phyloP scores from a whole-genome alignment of 148 eudicot species.

The Fagopyrum esculentum region DNA sequence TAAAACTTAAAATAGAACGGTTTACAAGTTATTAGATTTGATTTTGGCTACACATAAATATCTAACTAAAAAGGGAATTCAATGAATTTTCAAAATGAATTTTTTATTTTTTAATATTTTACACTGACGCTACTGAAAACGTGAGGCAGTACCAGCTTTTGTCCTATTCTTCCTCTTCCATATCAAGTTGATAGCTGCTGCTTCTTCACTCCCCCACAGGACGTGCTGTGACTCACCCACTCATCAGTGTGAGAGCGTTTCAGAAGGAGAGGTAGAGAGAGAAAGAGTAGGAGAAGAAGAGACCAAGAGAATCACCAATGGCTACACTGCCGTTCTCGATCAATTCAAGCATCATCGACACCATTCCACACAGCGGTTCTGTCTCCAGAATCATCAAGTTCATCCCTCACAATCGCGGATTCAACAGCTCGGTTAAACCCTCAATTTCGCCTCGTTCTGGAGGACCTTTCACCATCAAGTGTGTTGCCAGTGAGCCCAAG shows the following conservation, averaged over 20 bases:
- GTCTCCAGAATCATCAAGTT: conserved; percentile 13
- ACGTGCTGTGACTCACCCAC: not conserved
- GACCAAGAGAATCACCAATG: not conserved
- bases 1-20: too few species aligned
- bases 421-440: conserved; percentile 3
- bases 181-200: conserved; percentile 12
- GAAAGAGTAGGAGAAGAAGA: not conserved
- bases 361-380: not conserved
- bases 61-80: not conserved
- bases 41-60: not conserved
- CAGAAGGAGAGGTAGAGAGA: not conserved
- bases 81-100: not conserved
- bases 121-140: not conserved
- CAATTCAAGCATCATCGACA: conserved; percentile 11
- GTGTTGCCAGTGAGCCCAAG: not conserved
- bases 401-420: conserved; percentile 1
- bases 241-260: not conserved
- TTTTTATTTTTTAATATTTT: not conserved
- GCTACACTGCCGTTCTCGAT: conserved; percentile 6
- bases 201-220: conserved; percentile 7
- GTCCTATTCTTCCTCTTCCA: conserved; percentile 10
- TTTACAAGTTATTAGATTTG: not conserved
- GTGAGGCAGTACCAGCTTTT: conserved; percentile 12
- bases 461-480: not conserved
- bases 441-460: conserved; percentile 7